Percentiles rank a stretch among this genome's conserved stretches.
Evolutionary conservation across 768 basidiomycete genomes (phyloP).

Genomic region (Naematelia aurantialba): DNA sequence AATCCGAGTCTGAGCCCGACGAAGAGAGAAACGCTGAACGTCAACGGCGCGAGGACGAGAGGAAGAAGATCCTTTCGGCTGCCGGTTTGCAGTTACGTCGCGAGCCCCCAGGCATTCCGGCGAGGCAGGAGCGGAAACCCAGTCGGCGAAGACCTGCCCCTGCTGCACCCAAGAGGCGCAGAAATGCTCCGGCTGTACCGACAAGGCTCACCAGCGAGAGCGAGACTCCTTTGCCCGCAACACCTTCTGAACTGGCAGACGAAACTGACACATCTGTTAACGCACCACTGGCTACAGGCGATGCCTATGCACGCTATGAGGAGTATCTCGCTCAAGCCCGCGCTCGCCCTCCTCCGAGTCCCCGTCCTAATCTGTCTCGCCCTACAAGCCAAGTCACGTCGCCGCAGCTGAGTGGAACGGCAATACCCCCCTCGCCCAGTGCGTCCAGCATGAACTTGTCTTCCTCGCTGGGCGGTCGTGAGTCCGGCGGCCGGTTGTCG

Average conservation of each 20-base stretch:
- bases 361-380: slow-evolving; percentile 33
- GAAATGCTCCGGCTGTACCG: slow-evolving; percentile 53
- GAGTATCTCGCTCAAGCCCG: slow-evolving; percentile 60
- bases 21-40: slow-evolving; percentile 57
- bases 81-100: slow-evolving; percentile 77
- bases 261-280: slow-evolving; percentile 12
- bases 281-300: slow-evolving; percentile 56
- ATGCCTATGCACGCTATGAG: slow-evolving; percentile 87
- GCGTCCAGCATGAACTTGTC: not conserved
- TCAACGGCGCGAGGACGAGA: slow-evolving; percentile 65
- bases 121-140: slow-evolving; percentile 10
- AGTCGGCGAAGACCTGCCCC: slow-evolving; percentile 42
- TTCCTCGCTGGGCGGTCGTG: slow-evolving; percentile 19
- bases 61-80: slow-evolving; percentile 77
- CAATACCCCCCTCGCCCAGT: not conserved
- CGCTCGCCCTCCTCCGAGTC: slow-evolving; percentile 11
- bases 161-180: slow-evolving; percentile 23
- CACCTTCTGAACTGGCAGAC: not conserved
- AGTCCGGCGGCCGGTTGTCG: slow-evolving; percentile 24
- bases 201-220: slow-evolving; percentile 32
- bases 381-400: slow-evolving; percentile 48
- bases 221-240: not conserved
- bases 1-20: slow-evolving; percentile 54
- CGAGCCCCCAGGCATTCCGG: slow-evolving; percentile 56
- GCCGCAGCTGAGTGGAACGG: slow-evolving; percentile 50